phyloP scores from a whole-genome alignment of 306 rosid genomes.

The Cucumis cinereus region DNA sequence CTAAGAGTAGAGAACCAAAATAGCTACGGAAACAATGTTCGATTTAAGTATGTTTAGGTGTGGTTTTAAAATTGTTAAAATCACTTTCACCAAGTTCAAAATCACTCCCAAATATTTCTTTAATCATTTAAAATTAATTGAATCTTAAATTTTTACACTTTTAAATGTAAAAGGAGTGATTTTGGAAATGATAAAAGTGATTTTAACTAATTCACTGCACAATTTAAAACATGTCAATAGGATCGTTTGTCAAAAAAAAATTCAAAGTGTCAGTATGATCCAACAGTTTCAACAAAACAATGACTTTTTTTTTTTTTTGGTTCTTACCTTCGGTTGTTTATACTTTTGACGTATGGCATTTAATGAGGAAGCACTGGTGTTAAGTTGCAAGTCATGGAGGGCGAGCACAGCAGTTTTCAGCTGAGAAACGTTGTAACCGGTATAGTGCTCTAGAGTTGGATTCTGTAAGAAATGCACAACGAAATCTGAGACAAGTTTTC shows the following conservation, averaged over 20 bases:
- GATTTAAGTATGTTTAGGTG: too few species aligned
- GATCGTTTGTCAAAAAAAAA: background rate
- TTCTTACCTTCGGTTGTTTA: constrained; percentile 50
- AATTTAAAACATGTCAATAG: background rate
- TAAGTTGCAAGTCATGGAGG: constrained; percentile 53
- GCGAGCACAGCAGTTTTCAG: constrained; percentile 61
- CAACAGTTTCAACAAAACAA: background rate
- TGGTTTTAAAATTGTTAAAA: too few species aligned
- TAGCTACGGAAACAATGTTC: too few species aligned
- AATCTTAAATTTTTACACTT: too few species aligned
- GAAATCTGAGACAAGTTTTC: background rate
- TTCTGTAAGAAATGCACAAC: constrained; percentile 36
- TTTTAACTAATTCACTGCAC: background rate
- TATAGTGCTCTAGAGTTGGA: constrained; percentile 62
- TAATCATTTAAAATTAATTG: too few species aligned
- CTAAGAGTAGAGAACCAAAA: too few species aligned
- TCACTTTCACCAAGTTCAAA: too few species aligned
- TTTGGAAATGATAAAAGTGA: too few species aligned
- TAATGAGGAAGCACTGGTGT: constrained; percentile 41
- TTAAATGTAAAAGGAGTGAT: too few species aligned
- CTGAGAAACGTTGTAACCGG: constrained; percentile 52
- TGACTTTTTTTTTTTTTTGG: background rate
- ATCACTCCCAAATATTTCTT: too few species aligned
- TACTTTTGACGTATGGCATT: constrained; percentile 69
- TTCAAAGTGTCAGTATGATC: background rate